Percentiles rank a stretch among this genome's conserved stretches.
These are phyloP conservation scores for Russula emetica DNA, from an alignment of 768 basidiomycete species.

Conservation along the genomic window DNA sequence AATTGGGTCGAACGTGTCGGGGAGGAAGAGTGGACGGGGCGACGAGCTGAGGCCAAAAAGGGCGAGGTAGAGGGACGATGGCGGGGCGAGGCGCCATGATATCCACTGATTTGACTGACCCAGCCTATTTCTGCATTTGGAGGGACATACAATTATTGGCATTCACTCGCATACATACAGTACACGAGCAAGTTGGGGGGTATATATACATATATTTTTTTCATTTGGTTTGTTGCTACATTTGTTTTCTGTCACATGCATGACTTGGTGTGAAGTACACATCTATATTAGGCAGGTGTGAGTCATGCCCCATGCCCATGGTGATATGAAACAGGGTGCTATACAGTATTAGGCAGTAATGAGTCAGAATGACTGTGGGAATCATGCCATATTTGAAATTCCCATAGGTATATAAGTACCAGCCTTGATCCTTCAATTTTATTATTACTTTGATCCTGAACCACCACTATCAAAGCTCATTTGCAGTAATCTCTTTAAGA, in stretches of 20 bases:
- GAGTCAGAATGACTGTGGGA: not conserved
- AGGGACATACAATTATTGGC: not conserved
- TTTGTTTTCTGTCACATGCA: not conserved
- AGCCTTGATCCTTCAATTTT: not conserved
- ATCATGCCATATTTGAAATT: constrained; percentile 8
- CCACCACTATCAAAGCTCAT: constrained; percentile 6
- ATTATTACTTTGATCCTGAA: not conserved
- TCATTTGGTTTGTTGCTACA: not conserved
- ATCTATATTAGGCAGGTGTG: not conserved
- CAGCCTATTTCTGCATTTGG: not conserved
- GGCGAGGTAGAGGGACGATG: constrained; percentile 34
- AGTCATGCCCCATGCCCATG: constrained; percentile 2
- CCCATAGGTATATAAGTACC: not conserved
- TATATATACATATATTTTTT: not conserved
- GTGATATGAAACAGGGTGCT: not conserved
- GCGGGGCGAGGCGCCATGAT: constrained; percentile 18
- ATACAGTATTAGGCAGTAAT: not conserved
- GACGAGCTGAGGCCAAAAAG: constrained; percentile 40
- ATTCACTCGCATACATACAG: not conserved
- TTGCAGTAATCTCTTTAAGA: not conserved
- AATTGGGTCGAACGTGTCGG: constrained; percentile 51
- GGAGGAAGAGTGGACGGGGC: constrained; percentile 47
- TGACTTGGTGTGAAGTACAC: not conserved
- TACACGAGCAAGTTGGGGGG: not conserved
- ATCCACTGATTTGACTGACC: not conserved